Base-by-base conservation (phyloP, 768 basidiomycete genomes). In the Collybiopsis confluens region DNA sequence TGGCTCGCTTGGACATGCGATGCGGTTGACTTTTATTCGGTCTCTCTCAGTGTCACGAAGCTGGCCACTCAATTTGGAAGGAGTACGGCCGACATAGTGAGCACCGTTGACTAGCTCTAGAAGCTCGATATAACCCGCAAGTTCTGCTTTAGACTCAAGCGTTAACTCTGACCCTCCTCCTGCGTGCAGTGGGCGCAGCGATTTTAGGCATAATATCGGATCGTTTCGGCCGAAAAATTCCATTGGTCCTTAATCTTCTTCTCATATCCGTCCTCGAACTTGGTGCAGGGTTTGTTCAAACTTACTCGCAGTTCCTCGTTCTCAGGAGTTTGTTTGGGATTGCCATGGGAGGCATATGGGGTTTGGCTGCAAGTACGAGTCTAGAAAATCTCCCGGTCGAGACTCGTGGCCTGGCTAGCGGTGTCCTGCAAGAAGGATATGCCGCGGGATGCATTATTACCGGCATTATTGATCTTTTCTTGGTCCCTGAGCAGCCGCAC, bases 351-450 rank as follows among this genome's bases (percentile, higher is more conserved):
- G 82, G 81, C 1, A 71, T 86, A 45, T 86, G 85, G 82, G 83
- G 84, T 5, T 69, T 83, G 36, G 69, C 82, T 0, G 67, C 80
- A 10, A 69, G 81, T 0, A 83, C 79, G 1, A 78, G 78, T 1
- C 76, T 87, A 30, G 85, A 87, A 61, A 84, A 81, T 62, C 72
- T 86, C 10, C 85, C 85, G 1, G 74, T 80, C 37, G 78, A 81
- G 57, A 71, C 78, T 3, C 78, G 87, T 61, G 87, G 87, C 36
- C 66, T 87, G 3, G 75, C 76, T n/a, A 79, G 76, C 8, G 86
- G 87, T 24, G 64, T 86, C 43, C 62, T 88, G n/a, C 86, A 88
- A 59, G 73, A 85, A 60, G 85, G 84, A n/a, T 86, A 86, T 60
- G 79, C 82, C 1, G 69, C 74, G 26, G 86, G 86, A 18, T 37